These are phyloP conservation scores for Orobanche coerulescens DNA, from an alignment of 257 asterid genomes.

Conservation along the genomic window DNA sequence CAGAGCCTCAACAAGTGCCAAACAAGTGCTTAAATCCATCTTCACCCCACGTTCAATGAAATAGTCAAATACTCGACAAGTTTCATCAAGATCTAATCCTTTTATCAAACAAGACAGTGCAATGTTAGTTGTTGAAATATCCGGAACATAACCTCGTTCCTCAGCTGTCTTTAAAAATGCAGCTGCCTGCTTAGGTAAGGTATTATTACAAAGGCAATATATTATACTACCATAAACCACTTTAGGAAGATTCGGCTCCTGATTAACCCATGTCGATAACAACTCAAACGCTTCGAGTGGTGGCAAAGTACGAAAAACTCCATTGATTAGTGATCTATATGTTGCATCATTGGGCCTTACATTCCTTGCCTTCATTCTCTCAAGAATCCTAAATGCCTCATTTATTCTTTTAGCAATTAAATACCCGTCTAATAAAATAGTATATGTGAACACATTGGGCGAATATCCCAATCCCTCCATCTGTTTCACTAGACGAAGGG, in stretches of 20 bases:
- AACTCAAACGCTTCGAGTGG: slow-evolving; percentile 44
- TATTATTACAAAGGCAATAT: slow-evolving; percentile 44
- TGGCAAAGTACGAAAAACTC: slow-evolving; percentile 51
- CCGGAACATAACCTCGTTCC: slow-evolving; percentile 55
- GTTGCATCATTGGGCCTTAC: slow-evolving; percentile 76
- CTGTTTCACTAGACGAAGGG: slow-evolving; percentile 69
- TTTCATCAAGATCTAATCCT: slow-evolving; percentile 52
- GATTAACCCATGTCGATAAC: slow-evolving; percentile 51
- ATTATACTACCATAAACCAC: slow-evolving; percentile 53
- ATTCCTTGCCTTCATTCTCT: slow-evolving; percentile 55
- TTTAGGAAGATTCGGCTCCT: slow-evolving; percentile 48
- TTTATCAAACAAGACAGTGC: slow-evolving; percentile 54
- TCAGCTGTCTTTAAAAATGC: slow-evolving; percentile 37
- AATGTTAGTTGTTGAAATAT: slow-evolving; percentile 49
- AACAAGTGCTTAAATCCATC: slow-evolving; percentile 46
- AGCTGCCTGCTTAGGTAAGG: slow-evolving; percentile 43
- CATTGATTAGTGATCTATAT: slow-evolving; percentile 69
- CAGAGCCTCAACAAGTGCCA: slow-evolving; percentile 51
- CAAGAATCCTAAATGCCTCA: slow-evolving; percentile 56
- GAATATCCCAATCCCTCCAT: slow-evolving; percentile 63
- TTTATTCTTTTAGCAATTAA: slow-evolving; percentile 55
- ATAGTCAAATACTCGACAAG: slow-evolving; percentile 51
- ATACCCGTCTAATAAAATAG: slow-evolving; percentile 77
- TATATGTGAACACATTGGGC: slow-evolving; percentile 78
- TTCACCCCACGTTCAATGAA: slow-evolving; percentile 38